These are phyloP conservation scores for Pyronema domesticum DNA, from an alignment of 495 filamentous ascomycete genomes.

Conservation along the genomic window DNA sequence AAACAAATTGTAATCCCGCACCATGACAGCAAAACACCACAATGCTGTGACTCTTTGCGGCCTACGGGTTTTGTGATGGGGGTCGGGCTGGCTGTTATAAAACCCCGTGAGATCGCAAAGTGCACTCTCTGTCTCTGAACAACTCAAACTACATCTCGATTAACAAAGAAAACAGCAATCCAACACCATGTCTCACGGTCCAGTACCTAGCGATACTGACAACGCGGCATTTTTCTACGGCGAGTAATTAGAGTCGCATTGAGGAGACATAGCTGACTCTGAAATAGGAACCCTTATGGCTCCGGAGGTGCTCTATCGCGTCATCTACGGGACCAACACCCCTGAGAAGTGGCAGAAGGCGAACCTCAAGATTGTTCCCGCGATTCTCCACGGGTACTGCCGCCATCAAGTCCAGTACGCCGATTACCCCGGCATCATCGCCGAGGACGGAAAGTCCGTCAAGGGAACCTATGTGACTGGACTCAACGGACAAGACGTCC, in stretches of 20 bases:
- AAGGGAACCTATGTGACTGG: slow-evolving; percentile 66
- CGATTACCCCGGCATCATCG: slow-evolving; percentile 75
- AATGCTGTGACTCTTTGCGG: no score
- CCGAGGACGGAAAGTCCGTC: slow-evolving; percentile 38
- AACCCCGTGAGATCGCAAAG: no score
- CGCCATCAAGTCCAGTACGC: slow-evolving; percentile 47
- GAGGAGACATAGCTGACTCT: neutral
- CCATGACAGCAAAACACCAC: no score
- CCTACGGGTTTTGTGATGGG: no score
- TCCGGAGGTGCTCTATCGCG: slow-evolving; percentile 60
- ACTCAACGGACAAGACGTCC: slow-evolving; percentile 56
- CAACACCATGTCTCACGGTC: neutral
- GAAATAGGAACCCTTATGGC: slow-evolving; percentile 44
- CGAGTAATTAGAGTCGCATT: slow-evolving; percentile 7
- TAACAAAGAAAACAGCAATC: no score
- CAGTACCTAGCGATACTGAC: slow-evolving; percentile 4
- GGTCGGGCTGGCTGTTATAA: no score
- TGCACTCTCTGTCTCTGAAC: no score
- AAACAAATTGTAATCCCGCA: no score
- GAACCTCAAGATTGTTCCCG: slow-evolving; percentile 48
- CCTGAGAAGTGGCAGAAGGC: slow-evolving; percentile 35
- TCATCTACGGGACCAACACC: slow-evolving; percentile 46
- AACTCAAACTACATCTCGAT: no score
- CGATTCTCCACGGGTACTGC: slow-evolving; percentile 52
- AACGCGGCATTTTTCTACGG: slow-evolving; percentile 51